Evolutionary conservation across 139 green algal genomes (phyloP).

Genomic region (Pleodorina starrii): DNA sequence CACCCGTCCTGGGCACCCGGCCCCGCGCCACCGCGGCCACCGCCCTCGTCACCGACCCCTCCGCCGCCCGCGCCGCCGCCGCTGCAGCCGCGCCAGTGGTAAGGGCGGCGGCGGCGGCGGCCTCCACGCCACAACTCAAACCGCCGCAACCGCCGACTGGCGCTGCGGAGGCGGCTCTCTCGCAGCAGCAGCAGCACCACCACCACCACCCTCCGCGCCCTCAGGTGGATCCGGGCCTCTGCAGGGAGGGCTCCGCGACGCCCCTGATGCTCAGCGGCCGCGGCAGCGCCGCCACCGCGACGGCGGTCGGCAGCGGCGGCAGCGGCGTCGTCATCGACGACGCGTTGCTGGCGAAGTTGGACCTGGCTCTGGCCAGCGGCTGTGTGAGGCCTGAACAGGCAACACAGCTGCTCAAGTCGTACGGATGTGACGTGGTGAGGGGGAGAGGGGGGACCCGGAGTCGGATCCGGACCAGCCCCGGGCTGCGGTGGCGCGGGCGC

Average conservation of each 20-base stretch:
- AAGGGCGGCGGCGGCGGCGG: too few relatives aligned
- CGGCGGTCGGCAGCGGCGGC: not conserved
- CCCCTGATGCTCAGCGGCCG: not conserved
- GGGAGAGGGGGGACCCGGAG: not conserved
- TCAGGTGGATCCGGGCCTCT: not conserved
- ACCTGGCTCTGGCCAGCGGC: slow-evolving; percentile 25
- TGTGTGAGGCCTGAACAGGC: slow-evolving; percentile 16
- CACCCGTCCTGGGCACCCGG: not conserved
- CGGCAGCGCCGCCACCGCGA: not conserved
- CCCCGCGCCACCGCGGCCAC: not conserved
- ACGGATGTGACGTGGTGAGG: slow-evolving; percentile 28
- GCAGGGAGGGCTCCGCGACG: not conserved
- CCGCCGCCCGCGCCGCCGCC: too few relatives aligned
- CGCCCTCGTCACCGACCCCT: not conserved
- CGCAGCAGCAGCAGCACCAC: not conserved
- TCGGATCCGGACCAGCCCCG: not conserved
- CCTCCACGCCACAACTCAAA: not conserved
- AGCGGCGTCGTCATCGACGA: slow-evolving; percentile 1
- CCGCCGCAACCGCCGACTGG: too few relatives aligned
- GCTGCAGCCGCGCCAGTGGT: not conserved
- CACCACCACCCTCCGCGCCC: too few relatives aligned
- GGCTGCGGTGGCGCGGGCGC: too few relatives aligned
- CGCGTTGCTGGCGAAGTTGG: not conserved
- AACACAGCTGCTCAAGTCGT: slow-evolving; percentile 25
- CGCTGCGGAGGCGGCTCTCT: not conserved